A percentile compares a stretch with the other conserved stretches of the same genome.
Evolutionary conservation across 768 basidiomycete species (phyloP).

Genomic region (Serendipita sp.): DNA sequence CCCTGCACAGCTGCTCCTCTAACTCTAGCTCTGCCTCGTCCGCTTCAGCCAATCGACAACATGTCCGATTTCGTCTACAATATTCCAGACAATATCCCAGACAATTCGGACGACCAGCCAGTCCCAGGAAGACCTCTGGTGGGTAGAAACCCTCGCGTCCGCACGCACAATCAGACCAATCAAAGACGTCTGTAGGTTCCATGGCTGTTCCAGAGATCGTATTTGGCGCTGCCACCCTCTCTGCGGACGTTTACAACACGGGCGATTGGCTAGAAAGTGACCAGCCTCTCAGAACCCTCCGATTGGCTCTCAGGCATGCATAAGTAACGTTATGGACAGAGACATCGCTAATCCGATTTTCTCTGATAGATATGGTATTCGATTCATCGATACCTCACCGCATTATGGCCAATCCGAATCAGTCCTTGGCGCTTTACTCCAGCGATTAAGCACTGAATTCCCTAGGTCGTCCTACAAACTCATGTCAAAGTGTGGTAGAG

Average conservation of each 20-base stretch:
- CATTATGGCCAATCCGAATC: slow-evolving; percentile 72
- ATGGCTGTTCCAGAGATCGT: slow-evolving; percentile 33
- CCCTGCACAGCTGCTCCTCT: background rate
- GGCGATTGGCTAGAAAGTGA: slow-evolving; percentile 40
- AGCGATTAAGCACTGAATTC: slow-evolving; percentile 44
- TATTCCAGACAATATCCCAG: slow-evolving; percentile 24
- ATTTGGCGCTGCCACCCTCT: slow-evolving; percentile 60
- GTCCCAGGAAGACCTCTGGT: slow-evolving; percentile 23
- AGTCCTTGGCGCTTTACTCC: slow-evolving; percentile 49
- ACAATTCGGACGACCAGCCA: slow-evolving; percentile 27
- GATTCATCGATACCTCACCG: slow-evolving; percentile 66
- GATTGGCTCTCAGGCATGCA: slow-evolving; percentile 58
- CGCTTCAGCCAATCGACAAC: background rate
- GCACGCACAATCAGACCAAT: background rate
- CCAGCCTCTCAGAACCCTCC: slow-evolving; percentile 45
- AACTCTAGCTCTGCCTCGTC: background rate
- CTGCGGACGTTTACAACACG: slow-evolving; percentile 41
- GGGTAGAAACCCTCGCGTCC: slow-evolving; percentile 9
- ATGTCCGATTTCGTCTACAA: background rate
- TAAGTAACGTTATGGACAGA: background rate
- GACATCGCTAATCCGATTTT: background rate
- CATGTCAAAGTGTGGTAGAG: slow-evolving; percentile 78
- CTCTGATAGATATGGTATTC: slow-evolving; percentile 55
- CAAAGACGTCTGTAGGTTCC: slow-evolving; percentile 23
- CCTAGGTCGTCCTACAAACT: slow-evolving; percentile 65